A percentile compares a stretch with the other conserved stretches of the same genome.
phyloP scores from a whole-genome alignment of 176 grass and related monocot genomes.

The Alopecurus myosuroides region DNA sequence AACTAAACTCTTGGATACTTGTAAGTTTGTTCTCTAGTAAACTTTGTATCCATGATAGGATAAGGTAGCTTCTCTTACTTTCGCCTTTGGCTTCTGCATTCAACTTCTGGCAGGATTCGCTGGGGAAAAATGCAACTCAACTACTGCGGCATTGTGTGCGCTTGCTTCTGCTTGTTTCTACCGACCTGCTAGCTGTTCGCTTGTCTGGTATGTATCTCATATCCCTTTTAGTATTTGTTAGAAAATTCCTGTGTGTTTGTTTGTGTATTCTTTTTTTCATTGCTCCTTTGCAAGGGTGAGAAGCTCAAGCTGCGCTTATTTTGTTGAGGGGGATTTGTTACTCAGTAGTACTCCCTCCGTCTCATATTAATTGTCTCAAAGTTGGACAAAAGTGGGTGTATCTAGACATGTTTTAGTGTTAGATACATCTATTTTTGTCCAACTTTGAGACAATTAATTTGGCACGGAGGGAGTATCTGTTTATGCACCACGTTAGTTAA shows the following conservation, averaged over 20 bases:
- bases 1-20: constrained; percentile 92
- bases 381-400: no score
- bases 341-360: no score
- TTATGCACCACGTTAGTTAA: not conserved
- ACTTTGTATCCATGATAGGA: constrained; percentile 10
- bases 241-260: not conserved
- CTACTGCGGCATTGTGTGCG: constrained; percentile 91
- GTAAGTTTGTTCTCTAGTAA: constrained; percentile 49
- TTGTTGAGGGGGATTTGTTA: not conserved
- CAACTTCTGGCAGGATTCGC: constrained; percentile 70
- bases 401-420: no score
- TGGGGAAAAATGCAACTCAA: constrained; percentile 96
- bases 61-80: constrained; percentile 1
- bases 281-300: constrained; percentile 14
- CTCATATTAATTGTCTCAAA: no score
- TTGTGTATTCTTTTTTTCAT: not conserved
- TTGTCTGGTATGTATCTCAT: constrained; percentile 63
- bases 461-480: no score
- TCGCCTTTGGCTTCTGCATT: constrained; percentile 25
- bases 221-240: constrained; percentile 1
- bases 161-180: constrained; percentile 87
- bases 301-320: not conserved
- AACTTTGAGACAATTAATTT: no score
- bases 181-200: constrained; percentile 83
- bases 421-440: no score